Base-by-base conservation (phyloP, 305 asterid genomes). In the Solanum aculeatissimum region DNA sequence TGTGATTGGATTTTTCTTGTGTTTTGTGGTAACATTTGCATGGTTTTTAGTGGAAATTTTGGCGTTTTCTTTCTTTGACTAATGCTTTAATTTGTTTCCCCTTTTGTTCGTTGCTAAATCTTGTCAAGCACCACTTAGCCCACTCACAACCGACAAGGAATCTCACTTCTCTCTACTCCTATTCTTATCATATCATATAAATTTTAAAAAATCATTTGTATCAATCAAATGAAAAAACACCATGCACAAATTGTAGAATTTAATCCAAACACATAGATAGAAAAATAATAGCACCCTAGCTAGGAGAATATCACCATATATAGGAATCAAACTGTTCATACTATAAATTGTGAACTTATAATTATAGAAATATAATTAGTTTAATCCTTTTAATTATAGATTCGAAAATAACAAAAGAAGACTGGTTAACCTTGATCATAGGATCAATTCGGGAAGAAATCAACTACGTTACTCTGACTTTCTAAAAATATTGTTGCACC, bases 21-120 rank as follows among this genome's bases (percentile, higher is more conserved):
- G 82, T 77, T 77, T 51, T 29, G 29, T 38, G 12, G 16, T 43
- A 51, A 77, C 47, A 77, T 32, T 51, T 77, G 82, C 82, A 77
- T 77, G 82, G 82, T 51, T 77, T 77, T 77, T 77, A 77, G 82
- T 51, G 82, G 82, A 77, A 66, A 51, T 45, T 77, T 77, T 77
- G 82, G 82, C 63, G 82, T 49, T 77, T 77, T 51, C 82, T 77
- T 77, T 29, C 65, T 77, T 77, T 77, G 82, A 77, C 82, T 77
- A 77, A 51, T 77, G 29, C 65, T 66, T 47, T 74, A 14, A 32
- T 18, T 35, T 15, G 19, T 66, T 16, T 2, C 35, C 16, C 35
- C 38, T 45, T 74, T 16, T 51, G 47, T 77, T 77, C 12, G 40
- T 51, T 77, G 78, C 65, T 51, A 77, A 77, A 51, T 77, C 65